Conservation (phyloP, 352 stramenopile species). For the Thraustochytrium striatum region DNA sequence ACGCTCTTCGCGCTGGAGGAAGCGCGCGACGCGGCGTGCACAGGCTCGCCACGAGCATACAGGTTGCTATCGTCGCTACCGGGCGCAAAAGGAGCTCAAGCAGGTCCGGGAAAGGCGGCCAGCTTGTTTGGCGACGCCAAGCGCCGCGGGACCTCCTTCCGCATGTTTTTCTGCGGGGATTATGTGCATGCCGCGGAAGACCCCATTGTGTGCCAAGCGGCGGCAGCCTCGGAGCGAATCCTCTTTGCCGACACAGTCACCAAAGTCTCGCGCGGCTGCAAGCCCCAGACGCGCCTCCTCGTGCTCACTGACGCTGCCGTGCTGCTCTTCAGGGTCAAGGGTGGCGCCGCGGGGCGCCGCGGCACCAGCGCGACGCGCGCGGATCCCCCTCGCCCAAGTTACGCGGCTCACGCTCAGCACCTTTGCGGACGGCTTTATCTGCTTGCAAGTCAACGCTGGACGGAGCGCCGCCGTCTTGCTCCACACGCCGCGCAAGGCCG, state of each 20-base stretch:
- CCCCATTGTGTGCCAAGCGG: slow-evolving; percentile 8
- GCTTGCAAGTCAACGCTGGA: slow-evolving; percentile 1
- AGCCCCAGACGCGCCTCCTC: slow-evolving; percentile 26
- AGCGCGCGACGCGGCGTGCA: slow-evolving; percentile 62
- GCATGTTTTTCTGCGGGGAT: slow-evolving; percentile 26
- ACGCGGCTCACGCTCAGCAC: slow-evolving; percentile 1
- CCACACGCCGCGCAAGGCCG: slow-evolving; percentile 32
- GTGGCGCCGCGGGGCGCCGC: not conserved
- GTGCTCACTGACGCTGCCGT: slow-evolving; percentile 3
- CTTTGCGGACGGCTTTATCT: slow-evolving; percentile 41
- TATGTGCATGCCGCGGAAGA: slow-evolving; percentile 40
- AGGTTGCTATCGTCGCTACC: slow-evolving; percentile 75
- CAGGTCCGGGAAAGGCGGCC: slow-evolving; percentile 71
- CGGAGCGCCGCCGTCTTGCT: slow-evolving; percentile 18
- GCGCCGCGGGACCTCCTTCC: not conserved
- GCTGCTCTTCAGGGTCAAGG: not conserved
- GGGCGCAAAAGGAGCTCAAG: slow-evolving; percentile 68
- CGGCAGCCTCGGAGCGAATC: not conserved
- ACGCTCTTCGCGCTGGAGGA: slow-evolving; percentile 83
- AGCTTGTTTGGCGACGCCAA: slow-evolving; percentile 65
- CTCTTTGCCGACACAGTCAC: slow-evolving; percentile 45
- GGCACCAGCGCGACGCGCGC: not conserved
- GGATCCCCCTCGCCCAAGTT: not conserved
- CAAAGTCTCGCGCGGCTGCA: slow-evolving; percentile 41
- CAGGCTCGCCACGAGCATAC: slow-evolving; percentile 61